These are phyloP conservation scores for Erodium moschatum DNA, from an alignment of 441 rosid species.

Conservation along the genomic window DNA sequence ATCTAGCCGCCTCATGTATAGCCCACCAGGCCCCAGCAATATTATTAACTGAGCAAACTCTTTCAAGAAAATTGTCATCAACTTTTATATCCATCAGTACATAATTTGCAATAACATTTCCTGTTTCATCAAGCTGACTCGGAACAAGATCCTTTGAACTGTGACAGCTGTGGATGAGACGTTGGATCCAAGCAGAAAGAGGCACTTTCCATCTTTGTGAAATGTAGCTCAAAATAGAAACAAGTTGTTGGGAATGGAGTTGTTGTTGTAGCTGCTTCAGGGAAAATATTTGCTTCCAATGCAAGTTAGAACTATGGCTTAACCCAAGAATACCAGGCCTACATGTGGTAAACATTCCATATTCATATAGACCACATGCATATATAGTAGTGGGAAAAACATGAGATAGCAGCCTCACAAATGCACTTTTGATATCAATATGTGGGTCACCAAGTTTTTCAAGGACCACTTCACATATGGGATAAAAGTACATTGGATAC, in stretches of 20 bases:
- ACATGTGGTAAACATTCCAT: conserved; percentile 34
- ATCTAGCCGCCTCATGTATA: conserved; percentile 94
- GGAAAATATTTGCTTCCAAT: conserved; percentile 89
- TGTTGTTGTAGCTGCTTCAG: conserved; percentile 67
- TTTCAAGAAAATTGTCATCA: conserved; percentile 65
- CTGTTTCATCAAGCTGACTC: conserved; percentile 58
- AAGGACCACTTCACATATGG: conserved; percentile 55
- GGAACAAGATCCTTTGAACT: conserved; percentile 41
- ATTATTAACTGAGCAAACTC: conserved; percentile 63
- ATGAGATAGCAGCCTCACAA: conserved; percentile 62
- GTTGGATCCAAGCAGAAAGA: conserved; percentile 83
- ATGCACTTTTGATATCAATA: conserved; percentile 51
- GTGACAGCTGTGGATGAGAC: conserved; percentile 56
- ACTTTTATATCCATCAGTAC: conserved; percentile 51
- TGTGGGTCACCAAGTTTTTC: conserved; percentile 90
- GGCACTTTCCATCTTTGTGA: conserved; percentile 92
- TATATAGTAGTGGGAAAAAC: conserved; percentile 59
- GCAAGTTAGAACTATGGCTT: conserved; percentile 45
- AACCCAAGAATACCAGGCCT: conserved; percentile 40
- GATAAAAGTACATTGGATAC: conserved; percentile 49
- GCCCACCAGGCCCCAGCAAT: conserved; percentile 99
- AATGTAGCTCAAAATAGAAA: conserved; percentile 86
- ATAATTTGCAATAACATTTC: conserved; percentile 31
- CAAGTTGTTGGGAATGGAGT: conserved; percentile 89
- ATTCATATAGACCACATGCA: conserved; percentile 45